Conservation (phyloP, 148 eudicot species). For the Cornus kousa region DNA sequence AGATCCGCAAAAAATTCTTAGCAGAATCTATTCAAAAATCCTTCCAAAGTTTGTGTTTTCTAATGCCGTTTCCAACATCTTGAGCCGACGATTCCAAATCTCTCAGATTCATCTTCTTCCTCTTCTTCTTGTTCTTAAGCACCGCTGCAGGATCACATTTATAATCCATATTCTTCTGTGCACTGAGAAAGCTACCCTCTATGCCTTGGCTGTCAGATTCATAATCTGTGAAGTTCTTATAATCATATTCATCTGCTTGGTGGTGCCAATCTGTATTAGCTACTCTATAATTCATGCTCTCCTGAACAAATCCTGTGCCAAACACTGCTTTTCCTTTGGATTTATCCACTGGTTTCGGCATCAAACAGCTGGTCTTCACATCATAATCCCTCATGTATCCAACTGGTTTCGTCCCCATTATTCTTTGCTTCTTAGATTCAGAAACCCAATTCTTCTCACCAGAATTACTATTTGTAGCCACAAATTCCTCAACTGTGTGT, state of each 20-base stretch:
- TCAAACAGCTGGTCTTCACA: not conserved
- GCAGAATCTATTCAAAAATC: no score
- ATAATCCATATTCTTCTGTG: not conserved
- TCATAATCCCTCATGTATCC: not conserved
- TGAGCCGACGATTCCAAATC: constrained; percentile 19
- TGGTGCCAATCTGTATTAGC: not conserved
- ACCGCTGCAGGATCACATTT: not conserved
- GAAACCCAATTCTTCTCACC: not conserved
- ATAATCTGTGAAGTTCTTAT: not conserved
- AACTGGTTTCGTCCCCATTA: not conserved
- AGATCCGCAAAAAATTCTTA: no score
- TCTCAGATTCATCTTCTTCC: constrained; percentile 26
- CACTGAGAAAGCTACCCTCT: not conserved
- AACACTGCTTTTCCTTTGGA: constrained; percentile 3
- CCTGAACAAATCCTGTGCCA: not conserved
- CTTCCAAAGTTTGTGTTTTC: no score
- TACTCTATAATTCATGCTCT: not conserved
- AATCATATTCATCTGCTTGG: not conserved
- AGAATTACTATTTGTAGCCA: constrained; percentile 4
- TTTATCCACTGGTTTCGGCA: not conserved
- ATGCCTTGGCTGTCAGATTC: constrained; percentile 1
- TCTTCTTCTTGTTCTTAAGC: constrained; percentile 15
- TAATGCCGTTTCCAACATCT: no score
- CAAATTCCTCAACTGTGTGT: not conserved
- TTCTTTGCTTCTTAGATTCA: constrained; percentile 11